Conservation (phyloP, 176 grass and related monocot species). For the Puya raimondii region DNA sequence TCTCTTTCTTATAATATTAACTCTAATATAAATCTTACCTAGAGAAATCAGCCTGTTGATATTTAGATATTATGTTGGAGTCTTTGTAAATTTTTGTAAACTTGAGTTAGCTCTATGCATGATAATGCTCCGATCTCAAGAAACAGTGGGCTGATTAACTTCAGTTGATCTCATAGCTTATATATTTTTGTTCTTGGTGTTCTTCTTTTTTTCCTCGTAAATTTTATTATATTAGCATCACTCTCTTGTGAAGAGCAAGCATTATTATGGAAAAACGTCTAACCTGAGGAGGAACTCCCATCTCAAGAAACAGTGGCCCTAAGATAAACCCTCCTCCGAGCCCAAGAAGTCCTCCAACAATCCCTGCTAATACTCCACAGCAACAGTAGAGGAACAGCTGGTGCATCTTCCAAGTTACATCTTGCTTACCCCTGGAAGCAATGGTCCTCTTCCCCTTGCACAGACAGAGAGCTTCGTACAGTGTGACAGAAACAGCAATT, state of each 20-base stretch:
- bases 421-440: slow-evolving; percentile 14
- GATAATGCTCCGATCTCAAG: no score
- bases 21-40: no score
- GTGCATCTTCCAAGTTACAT: slow-evolving; percentile 10
- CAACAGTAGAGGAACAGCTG: slow-evolving; percentile 13
- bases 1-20: no score
- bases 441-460: slow-evolving; percentile 16
- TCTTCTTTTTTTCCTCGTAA: no score
- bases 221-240: no score
- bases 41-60: no score
- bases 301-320: slow-evolving; percentile 19
- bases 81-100: background rate
- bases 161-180: no score
- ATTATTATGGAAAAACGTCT: background rate
- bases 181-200: no score
- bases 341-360: slow-evolving; percentile 27
- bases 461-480: slow-evolving; percentile 10
- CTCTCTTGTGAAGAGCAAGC: no score
- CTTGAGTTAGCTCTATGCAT: background rate
- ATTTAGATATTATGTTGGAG: background rate
- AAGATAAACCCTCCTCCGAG: slow-evolving; percentile 23
- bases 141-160: no score
- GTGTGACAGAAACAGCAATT: slow-evolving; percentile 14
- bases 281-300: slow-evolving; percentile 30
- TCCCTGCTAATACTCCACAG: slow-evolving; percentile 23